These are phyloP conservation scores for Blastobotrys terrestris DNA, from an alignment of 805 yeast species.

Conservation along the genomic window DNA sequence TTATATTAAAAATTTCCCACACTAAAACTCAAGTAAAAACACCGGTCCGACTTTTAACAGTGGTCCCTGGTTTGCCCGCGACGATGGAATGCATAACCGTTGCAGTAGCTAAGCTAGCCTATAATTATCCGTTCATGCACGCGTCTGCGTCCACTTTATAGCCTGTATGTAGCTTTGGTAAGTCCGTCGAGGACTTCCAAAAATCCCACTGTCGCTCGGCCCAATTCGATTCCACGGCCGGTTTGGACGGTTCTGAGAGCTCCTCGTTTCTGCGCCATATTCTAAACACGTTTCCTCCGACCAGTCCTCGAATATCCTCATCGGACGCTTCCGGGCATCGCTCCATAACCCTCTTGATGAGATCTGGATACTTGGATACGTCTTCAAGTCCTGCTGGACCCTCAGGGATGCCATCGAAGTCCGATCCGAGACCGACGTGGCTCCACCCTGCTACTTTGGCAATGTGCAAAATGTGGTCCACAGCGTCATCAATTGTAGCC, in stretches of 20 bases:
- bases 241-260: conserved; percentile 3
- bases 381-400: conserved; percentile 50
- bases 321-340: conserved; percentile 36
- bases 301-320: conserved; percentile 23
- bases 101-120: no score
- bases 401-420: conserved; percentile 46
- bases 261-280: conserved; percentile 15
- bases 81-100: not conserved
- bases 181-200: not conserved
- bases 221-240: conserved; percentile 3
- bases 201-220: not conserved
- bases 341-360: conserved; percentile 32
- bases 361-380: conserved; percentile 49
- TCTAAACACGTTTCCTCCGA: conserved; percentile 16
- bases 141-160: not conserved
- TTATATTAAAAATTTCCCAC: not conserved
- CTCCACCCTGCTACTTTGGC: conserved; percentile 45
- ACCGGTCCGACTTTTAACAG: not conserved
- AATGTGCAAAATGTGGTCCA: conserved; percentile 39
- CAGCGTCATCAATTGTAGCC: conserved; percentile 44
- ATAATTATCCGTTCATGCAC: not conserved
- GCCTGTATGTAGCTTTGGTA: not conserved
- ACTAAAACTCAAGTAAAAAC: not conserved
- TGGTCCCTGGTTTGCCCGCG: not conserved
- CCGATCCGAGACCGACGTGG: conserved; percentile 46